phyloP scores from a whole-genome alignment of 805 yeast genomes.

The Kuraishia borneana region DNA sequence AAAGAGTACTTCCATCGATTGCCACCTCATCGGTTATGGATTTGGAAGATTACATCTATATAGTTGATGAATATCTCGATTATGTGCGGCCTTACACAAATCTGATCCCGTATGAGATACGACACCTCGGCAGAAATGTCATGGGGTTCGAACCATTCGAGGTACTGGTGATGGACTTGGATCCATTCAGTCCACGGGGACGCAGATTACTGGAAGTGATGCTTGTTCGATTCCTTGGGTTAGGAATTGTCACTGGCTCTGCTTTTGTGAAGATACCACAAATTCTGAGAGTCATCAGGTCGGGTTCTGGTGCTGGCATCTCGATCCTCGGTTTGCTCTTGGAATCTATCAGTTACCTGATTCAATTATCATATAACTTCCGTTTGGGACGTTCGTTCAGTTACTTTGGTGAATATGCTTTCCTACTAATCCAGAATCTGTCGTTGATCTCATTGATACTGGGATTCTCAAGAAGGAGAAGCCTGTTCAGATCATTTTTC shows the following conservation, averaged over 20 bases:
- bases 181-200: conserved; percentile 11
- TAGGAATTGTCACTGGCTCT: conserved; percentile 24
- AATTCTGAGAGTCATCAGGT: conserved; percentile 19
- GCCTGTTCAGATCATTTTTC: conserved; percentile 2
- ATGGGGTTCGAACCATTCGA: conserved; percentile 17
- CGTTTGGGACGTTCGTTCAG: conserved; percentile 22
- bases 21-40: too few relatives aligned
- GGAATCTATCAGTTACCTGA: conserved; percentile 21
- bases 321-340: conserved; percentile 19
- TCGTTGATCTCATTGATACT: conserved; percentile 18
- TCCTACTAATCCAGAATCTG: conserved; percentile 23
- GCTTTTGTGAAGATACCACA: conserved; percentile 30
- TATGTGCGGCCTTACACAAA: conserved; percentile 9
- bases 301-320: conserved; percentile 22
- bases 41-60: too few relatives aligned
- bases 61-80: too few relatives aligned
- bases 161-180: conserved; percentile 13
- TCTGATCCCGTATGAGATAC: conserved; percentile 12
- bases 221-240: conserved; percentile 20
- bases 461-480: conserved; percentile 5
- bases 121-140: conserved; percentile 11
- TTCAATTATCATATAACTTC: conserved; percentile 23
- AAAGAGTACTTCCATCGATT: too few relatives aligned
- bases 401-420: conserved; percentile 26
- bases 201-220: conserved; percentile 16